Evolutionary conservation across 2,329 filamentous ascomycete genomes (phyloP).

Genomic region (Ramularia collo-cygni): DNA sequence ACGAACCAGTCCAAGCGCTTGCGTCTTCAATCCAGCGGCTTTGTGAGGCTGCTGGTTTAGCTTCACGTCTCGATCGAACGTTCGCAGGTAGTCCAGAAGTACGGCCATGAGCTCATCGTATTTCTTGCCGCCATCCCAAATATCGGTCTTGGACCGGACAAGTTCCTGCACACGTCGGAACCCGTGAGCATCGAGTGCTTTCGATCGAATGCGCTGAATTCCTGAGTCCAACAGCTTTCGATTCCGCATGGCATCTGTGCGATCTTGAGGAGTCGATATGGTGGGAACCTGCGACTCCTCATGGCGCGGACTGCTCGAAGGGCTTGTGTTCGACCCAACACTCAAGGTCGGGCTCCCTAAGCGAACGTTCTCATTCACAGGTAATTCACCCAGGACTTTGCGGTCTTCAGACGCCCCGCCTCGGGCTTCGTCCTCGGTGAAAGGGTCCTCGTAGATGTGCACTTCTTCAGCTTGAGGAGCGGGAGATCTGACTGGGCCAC

Average conservation of each 20-base stretch:
- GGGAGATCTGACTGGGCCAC: conserved; percentile 22
- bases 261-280: conserved; percentile 28
- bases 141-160: conserved; percentile 56
- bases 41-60: conserved; percentile 31
- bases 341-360: conserved; percentile 25
- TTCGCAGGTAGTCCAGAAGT: conserved; percentile 65
- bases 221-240: conserved; percentile 63
- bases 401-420: conserved; percentile 24
- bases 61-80: conserved; percentile 36
- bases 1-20: conserved; percentile 67
- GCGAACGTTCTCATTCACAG: conserved; percentile 41
- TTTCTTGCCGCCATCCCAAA: conserved; percentile 60
- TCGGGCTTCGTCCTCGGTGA: conserved; percentile 33
- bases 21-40: conserved; percentile 57
- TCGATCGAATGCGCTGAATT: conserved; percentile 63
- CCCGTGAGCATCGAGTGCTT: conserved; percentile 70
- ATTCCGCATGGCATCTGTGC: conserved; percentile 38
- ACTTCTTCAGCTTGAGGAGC: conserved; percentile 35
- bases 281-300: conserved; percentile 15
- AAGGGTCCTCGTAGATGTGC: conserved; percentile 49
- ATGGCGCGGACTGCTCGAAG: conserved; percentile 24
- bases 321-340: conserved; percentile 23
- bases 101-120: conserved; percentile 62
- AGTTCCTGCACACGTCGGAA: conserved; percentile 73
- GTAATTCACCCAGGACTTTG: conserved; percentile 45